A percentile compares a stretch with the other conserved stretches of the same genome.
phyloP scores from a whole-genome alignment of 1,284 basidiomycete species.

The Amylostereum chailletii region DNA sequence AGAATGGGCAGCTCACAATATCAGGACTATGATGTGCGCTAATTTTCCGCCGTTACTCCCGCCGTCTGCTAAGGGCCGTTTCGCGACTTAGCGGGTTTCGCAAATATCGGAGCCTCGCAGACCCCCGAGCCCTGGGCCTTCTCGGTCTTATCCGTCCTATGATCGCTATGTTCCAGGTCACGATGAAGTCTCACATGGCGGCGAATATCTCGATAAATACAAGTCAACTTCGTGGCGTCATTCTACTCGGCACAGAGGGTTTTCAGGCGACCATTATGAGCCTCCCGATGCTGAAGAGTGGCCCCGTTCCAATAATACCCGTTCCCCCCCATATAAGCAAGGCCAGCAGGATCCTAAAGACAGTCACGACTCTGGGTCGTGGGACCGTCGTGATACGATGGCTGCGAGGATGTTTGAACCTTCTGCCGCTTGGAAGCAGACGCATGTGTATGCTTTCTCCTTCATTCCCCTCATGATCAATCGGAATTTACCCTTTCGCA shows the following conservation, averaged over 20 bases:
- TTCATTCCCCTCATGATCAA: not conserved
- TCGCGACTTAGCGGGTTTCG: not conserved
- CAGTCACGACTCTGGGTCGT: too few species aligned
- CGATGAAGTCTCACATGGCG: conserved; percentile 27
- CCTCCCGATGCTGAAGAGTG: conserved; percentile 20
- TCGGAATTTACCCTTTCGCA: not conserved
- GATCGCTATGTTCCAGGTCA: conserved; percentile 41
- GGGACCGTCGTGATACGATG: conserved; percentile 29
- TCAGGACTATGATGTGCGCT: too few species aligned
- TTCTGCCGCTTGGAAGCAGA: conserved; percentile 61
- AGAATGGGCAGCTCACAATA: too few species aligned
- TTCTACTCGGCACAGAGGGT: conserved; percentile 34
- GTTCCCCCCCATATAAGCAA: too few species aligned
- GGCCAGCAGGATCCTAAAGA: too few species aligned
- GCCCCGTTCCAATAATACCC: conserved; percentile 14
- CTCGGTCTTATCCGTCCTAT: conserved; percentile 33
- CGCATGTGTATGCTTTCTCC: conserved; percentile 23
- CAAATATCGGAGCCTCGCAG: conserved; percentile 13
- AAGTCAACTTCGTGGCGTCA: conserved; percentile 30
- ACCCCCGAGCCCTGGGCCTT: conserved; percentile 36
- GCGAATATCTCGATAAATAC: conserved; percentile 33
- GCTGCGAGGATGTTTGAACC: conserved; percentile 61
- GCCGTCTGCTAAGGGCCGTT: not conserved
- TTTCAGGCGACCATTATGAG: conserved; percentile 43
- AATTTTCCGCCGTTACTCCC: too few species aligned